phyloP scores from a whole-genome alignment of 73 alveolate species.

The Strombidium stylifer region DNA sequence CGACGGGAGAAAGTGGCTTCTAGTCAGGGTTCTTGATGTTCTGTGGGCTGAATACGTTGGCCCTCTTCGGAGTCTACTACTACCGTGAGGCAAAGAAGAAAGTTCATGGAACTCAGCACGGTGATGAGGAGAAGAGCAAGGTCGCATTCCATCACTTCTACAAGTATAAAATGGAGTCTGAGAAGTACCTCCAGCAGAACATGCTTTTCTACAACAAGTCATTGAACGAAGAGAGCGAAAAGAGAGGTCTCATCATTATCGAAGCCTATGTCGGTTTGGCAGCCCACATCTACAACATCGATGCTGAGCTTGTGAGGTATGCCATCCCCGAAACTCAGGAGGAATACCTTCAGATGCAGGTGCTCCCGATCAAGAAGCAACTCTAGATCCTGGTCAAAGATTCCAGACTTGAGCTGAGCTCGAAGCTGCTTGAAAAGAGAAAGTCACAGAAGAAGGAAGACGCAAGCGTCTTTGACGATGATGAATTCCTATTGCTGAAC shows the following conservation, averaged over 20 bases:
- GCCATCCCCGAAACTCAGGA: neutral
- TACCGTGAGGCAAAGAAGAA: too few species aligned
- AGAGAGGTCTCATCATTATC: conserved; percentile 7
- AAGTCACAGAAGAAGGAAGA: too few species aligned
- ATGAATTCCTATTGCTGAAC: neutral
- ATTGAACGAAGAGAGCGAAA: conserved; percentile 14
- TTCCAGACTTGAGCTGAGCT: too few species aligned
- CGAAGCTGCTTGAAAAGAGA: too few species aligned
- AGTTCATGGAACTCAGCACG: too few species aligned
- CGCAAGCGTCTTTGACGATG: neutral
- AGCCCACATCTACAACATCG: conserved; percentile 23
- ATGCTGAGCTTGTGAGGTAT: conserved; percentile 3
- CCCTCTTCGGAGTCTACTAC: too few species aligned
- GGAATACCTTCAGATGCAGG: neutral
- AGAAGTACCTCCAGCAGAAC: conserved; percentile 11
- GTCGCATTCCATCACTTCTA: neutral
- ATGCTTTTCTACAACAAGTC: neutral
- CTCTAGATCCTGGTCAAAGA: conserved; percentile 10
- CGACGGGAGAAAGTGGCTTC: too few species aligned
- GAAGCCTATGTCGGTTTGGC: conserved; percentile 28
- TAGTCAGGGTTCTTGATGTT: too few species aligned
- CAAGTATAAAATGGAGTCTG: too few species aligned
- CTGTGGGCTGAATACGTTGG: too few species aligned
- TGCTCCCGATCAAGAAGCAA: conserved; percentile 26
- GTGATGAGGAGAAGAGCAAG: too few species aligned